A percentile compares a stretch with the other conserved stretches of the same genome.
Evolutionary conservation across 495 filamentous ascomycete genomes (phyloP).

Genomic region (Xylaria longipes): DNA sequence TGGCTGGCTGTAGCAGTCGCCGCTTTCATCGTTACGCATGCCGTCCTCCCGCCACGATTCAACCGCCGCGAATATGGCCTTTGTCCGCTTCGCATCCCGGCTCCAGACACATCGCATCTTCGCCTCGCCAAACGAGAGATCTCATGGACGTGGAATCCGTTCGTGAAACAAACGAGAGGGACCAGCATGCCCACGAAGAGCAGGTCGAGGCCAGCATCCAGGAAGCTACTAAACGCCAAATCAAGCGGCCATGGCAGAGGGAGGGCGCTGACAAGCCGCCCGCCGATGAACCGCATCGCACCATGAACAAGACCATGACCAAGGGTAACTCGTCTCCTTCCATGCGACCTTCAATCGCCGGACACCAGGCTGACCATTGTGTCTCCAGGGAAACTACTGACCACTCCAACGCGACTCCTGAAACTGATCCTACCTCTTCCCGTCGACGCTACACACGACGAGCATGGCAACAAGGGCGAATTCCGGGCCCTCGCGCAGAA

Average conservation of each 20-base stretch:
- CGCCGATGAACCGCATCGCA: slow-evolving; percentile 46
- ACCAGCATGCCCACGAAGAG: slow-evolving; percentile 46
- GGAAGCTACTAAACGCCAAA: slow-evolving; percentile 39
- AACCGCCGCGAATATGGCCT: not conserved
- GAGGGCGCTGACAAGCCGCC: slow-evolving; percentile 66
- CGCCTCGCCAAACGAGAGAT: slow-evolving; percentile 20
- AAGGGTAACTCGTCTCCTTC: slow-evolving; percentile 58
- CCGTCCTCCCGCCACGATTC: not conserved
- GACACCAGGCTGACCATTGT: not conserved
- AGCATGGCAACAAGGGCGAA: slow-evolving; percentile 50
- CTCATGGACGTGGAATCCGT: slow-evolving; percentile 38
- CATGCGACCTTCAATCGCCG: not conserved
- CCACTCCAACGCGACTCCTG: slow-evolving; percentile 86
- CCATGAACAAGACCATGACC: slow-evolving; percentile 60
- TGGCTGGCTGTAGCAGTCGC: slow-evolving; percentile 22
- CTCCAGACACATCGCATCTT: not conserved
- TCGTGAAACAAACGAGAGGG: slow-evolving; percentile 45
- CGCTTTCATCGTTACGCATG: not conserved
- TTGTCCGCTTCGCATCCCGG: not conserved
- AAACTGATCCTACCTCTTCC: slow-evolving; percentile 88
- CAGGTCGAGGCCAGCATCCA: slow-evolving; percentile 43
- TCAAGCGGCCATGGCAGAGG: slow-evolving; percentile 70
- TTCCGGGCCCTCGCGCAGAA: slow-evolving; percentile 52
- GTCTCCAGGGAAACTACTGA: slow-evolving; percentile 78
- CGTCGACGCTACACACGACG: slow-evolving; percentile 60